Percentiles rank a stretch among this genome's conserved stretches.
phyloP scores from a whole-genome alignment of 257 asterid species.

The Cordia subcordata region DNA sequence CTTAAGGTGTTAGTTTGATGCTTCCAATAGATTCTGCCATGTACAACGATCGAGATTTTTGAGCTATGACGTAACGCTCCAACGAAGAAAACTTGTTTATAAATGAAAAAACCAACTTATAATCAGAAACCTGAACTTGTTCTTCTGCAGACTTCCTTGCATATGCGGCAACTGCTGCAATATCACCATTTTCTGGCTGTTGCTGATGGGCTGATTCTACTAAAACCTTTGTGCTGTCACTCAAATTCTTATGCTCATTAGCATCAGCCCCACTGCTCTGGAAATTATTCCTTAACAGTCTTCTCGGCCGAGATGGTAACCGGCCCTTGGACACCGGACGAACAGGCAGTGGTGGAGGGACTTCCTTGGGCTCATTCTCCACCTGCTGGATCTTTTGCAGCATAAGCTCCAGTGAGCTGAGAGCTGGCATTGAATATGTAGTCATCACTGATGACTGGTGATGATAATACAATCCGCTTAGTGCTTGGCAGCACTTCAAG shows the following conservation, averaged over 20 bases:
- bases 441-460: conserved; percentile 32
- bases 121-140: neutral
- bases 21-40: no score
- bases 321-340: conserved; percentile 65
- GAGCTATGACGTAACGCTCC: no score
- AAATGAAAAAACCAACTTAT: no score
- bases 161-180: neutral
- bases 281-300: conserved; percentile 21
- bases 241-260: conserved; percentile 3
- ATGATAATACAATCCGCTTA: conserved; percentile 3
- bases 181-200: no score
- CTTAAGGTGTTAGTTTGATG: no score
- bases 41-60: no score
- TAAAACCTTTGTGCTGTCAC: no score
- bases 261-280: conserved; percentile 11
- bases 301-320: conserved; percentile 54
- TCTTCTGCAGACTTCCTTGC: conserved; percentile 1
- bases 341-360: conserved; percentile 60
- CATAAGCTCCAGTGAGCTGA: conserved; percentile 75
- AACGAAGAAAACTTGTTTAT: no score
- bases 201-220: no score
- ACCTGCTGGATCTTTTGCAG: conserved; percentile 48
- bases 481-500: neutral
- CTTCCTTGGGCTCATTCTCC: conserved; percentile 33
- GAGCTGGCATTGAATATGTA: conserved; percentile 35